phyloP scores from a whole-genome alignment of 176 grass and related monocot genomes.

The Poa pratensis region DNA sequence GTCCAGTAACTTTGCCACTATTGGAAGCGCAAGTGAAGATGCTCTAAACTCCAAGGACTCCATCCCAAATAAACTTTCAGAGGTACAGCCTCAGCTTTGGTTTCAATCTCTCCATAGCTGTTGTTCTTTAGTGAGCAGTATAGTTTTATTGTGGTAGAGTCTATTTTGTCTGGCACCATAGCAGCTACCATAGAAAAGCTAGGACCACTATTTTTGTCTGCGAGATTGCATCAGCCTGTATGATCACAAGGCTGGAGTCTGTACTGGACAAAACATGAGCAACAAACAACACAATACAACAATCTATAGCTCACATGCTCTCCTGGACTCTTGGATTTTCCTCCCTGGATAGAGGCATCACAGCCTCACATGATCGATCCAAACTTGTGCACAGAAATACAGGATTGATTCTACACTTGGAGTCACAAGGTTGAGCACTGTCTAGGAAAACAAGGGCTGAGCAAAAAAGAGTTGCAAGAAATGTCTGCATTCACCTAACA shows the following conservation, averaged over 20 bases:
- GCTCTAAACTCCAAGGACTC: too few relatives aligned
- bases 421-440: slow-evolving; percentile 41
- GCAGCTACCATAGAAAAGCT: neutral
- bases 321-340: slow-evolving; percentile 51
- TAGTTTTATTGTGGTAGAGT: too few relatives aligned
- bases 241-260: slow-evolving; percentile 29
- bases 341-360: slow-evolving; percentile 31
- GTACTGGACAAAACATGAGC: neutral
- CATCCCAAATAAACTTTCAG: too few relatives aligned
- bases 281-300: slow-evolving; percentile 40
- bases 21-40: too few relatives aligned
- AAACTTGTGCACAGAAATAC: slow-evolving; percentile 29
- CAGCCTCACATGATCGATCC: slow-evolving; percentile 39
- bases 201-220: slow-evolving; percentile 16
- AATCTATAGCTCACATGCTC: slow-evolving; percentile 53
- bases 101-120: too few relatives aligned
- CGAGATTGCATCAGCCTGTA: slow-evolving; percentile 42
- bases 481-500: slow-evolving; percentile 41
- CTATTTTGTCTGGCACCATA: too few relatives aligned
- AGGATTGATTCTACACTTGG: slow-evolving; percentile 35
- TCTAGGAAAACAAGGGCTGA: slow-evolving; percentile 36
- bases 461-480: slow-evolving; percentile 27
- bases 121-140: too few relatives aligned
- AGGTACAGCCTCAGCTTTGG: too few relatives aligned
- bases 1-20: too few relatives aligned